Conservation (phyloP, 2,329 filamentous ascomycete species). For the Cylindrodendrum hubeiense region DNA sequence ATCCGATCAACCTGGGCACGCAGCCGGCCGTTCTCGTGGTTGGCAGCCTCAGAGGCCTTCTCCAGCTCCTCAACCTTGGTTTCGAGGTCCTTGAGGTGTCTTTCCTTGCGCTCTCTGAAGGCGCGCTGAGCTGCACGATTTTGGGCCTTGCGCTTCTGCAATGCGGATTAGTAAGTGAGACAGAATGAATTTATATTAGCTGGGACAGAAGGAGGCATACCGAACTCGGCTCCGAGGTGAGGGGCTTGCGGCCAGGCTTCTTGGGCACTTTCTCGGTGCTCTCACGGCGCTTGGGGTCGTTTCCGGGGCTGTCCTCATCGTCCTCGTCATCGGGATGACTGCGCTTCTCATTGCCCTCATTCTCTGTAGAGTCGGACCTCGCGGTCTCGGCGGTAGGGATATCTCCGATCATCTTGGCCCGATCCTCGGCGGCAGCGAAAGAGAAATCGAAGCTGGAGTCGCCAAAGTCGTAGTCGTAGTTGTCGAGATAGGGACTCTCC, state of each 20-base stretch:
- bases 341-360: constrained; percentile 73
- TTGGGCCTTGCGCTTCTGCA: constrained; percentile 93
- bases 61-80: constrained; percentile 81
- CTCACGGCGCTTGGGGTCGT: constrained; percentile 78
- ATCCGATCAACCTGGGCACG: constrained; percentile 91
- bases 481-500: constrained; percentile 85
- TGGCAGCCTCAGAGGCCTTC: constrained; percentile 85
- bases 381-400: constrained; percentile 66
- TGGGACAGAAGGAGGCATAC: constrained; percentile 69
- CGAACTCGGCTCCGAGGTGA: constrained; percentile 95
- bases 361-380: constrained; percentile 71
- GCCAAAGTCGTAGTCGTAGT: constrained; percentile 82
- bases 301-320: constrained; percentile 65
- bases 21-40: constrained; percentile 86
- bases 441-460: constrained; percentile 82
- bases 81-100: constrained; percentile 87
- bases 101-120: constrained; percentile 95
- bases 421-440: constrained; percentile 57
- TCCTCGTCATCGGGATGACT: constrained; percentile 79
- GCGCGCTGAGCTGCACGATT: constrained; percentile 93
- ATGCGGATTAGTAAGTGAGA: constrained; percentile 24
- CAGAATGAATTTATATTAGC: not conserved
- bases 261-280: constrained; percentile 88
- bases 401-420: constrained; percentile 81
- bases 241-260: constrained; percentile 95